Conservation (phyloP, 2,329 filamentous ascomycete genomes). For the Alternaria longipes region DNA sequence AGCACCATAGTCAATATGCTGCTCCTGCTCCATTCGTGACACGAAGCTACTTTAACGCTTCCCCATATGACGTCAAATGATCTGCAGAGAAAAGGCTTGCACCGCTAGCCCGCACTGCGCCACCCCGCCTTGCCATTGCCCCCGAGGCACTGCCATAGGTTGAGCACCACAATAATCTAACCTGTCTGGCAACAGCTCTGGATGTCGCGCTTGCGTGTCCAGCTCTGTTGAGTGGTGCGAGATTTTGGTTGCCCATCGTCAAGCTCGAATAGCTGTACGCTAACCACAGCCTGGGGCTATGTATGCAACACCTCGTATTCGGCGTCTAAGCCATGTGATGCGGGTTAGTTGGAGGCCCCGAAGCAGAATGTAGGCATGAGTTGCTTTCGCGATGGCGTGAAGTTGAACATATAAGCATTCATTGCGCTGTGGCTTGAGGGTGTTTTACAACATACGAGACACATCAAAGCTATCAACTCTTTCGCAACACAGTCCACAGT, state of each 20-base stretch:
- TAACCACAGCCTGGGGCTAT: background rate
- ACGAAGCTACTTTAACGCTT: background rate
- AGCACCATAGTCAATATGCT: background rate
- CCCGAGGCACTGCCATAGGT: background rate
- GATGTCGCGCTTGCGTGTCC: background rate
- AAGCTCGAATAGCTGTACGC: background rate
- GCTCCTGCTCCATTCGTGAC: background rate
- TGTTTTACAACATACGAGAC: background rate
- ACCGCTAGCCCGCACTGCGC: background rate
- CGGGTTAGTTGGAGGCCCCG: background rate
- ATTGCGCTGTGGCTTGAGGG: background rate
- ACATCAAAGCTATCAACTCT: background rate
- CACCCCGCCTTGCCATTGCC: background rate
- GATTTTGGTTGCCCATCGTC: background rate
- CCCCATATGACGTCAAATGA: background rate
- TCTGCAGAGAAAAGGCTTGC: background rate
- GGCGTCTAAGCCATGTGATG: conserved; percentile 3
- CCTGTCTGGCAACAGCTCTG: background rate
- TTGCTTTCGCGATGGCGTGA: background rate
- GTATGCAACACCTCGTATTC: background rate
- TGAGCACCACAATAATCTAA: background rate
- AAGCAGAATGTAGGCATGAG: background rate
- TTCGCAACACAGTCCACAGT: background rate
- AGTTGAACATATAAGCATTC: background rate
- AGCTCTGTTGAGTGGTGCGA: background rate